Evolutionary conservation across 306 rosid genomes (phyloP), one percentile per base, ranked within the genome.

Genomic region (Fagus crenata): DNA sequence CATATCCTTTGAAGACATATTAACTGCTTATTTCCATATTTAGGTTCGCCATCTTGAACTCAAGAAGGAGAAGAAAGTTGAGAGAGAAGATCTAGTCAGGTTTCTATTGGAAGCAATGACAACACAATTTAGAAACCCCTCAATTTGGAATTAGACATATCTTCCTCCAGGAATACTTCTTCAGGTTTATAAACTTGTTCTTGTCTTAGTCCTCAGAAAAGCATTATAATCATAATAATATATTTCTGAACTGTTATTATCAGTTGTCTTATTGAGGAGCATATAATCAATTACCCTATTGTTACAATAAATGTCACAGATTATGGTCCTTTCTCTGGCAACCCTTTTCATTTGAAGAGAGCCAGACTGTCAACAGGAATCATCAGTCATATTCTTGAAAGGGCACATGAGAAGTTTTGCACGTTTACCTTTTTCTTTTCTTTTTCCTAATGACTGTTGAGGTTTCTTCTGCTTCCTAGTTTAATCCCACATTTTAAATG

Each of bases 1-100:
- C 32, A 53, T 28, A 68, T 69, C 67, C 67, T 40, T 28, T 77
- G 71, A 89, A 53, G 53, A 22, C 76, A 17, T 74, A 53, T 39
- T 53, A 9, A 64, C 65, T 71, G 49, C 73, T 75, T 77, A 15
- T 67, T 70, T 82, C 32, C 33, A 67, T 74, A 43, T 84, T 53
- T 88, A 95, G 98, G 97, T 95, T 73, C 96, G 97, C 67, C 97
- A 92, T 80, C 92, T 94, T 49, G 97, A 94, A 67, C 89, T 84
- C 53, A 94, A 92, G 88, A 89, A 49, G 93, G 97, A 89, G 88
- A 92, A 90, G 83, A 86, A 81, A 56, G 86, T 94, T 4, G 89
- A 87, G 71, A 87, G 93, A 75, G 83, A 74, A 69, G 70, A 75
- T 60, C 86, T 94, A 7, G 85, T 89, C 78, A 88, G 78, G 81